Percentiles rank a stretch among this genome's conserved stretches.
These are phyloP conservation scores for Sporothrix pallida DNA, from an alignment of 2,329 filamentous ascomycete species.

Conservation along the genomic window DNA sequence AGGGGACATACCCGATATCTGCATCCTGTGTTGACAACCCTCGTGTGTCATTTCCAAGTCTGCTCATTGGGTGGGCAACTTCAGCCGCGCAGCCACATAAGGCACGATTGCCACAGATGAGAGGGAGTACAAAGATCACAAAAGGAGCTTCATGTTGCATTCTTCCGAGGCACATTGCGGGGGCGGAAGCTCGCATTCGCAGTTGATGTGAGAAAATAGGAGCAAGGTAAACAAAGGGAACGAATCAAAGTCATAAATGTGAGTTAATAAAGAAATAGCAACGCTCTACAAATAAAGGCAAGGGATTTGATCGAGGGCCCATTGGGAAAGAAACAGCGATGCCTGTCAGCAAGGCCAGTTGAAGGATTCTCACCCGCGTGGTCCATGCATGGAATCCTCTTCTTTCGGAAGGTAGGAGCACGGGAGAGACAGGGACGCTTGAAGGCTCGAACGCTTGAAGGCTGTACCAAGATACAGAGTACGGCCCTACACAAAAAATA, in stretches of 20 bases:
- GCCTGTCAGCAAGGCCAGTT: neutral
- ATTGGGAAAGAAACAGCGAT: neutral
- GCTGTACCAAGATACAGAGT: neutral
- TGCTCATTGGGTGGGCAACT: neutral
- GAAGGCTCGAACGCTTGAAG: neutral
- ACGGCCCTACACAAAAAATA: neutral
- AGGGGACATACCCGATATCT: neutral
- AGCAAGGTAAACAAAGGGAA: neutral
- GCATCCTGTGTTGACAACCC: neutral
- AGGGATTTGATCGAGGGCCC: too few species aligned
- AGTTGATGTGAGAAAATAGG: neutral
- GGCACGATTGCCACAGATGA: too few species aligned
- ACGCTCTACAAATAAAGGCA: too few species aligned
- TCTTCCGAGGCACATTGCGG: neutral
- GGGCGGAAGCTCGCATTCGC: neutral
- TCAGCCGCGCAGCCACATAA: neutral
- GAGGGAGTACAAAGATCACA: too few species aligned
- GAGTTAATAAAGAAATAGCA: too few species aligned
- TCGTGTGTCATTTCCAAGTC: neutral
- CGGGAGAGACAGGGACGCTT: neutral
- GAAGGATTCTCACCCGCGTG: neutral
- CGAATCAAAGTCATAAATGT: neutral
- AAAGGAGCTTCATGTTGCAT: neutral
- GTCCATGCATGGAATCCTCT: neutral
- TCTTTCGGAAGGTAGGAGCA: neutral